A percentile compares a stretch with the other conserved stretches of the same genome.
phyloP scores from a whole-genome alignment of 2,329 filamentous ascomycete genomes.

The Ascochyta clinopodiicola region DNA sequence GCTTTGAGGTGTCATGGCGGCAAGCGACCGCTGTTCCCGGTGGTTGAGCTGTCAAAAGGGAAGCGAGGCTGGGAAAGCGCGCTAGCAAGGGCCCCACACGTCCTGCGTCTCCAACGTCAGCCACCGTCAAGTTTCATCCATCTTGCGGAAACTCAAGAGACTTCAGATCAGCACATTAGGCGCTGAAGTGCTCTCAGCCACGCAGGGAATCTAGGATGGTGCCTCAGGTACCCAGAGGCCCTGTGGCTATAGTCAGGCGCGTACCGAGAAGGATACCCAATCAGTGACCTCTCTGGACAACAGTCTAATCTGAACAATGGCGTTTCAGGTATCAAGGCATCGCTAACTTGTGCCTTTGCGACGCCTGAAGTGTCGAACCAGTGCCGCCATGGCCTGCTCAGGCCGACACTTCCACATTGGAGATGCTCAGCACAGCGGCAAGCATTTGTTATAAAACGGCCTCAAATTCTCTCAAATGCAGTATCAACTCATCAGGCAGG shows the following conservation, averaged over 20 bases:
- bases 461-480: slow-evolving; percentile 43
- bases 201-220: slow-evolving; percentile 20
- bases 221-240: slow-evolving; percentile 13
- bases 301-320: slow-evolving; percentile 22
- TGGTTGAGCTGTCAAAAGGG: slow-evolving; percentile 11
- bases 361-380: slow-evolving; percentile 43
- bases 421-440: slow-evolving; percentile 23
- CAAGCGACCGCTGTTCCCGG: slow-evolving; percentile 13
- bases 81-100: slow-evolving; percentile 20
- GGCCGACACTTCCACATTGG: slow-evolving; percentile 33
- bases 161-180: slow-evolving; percentile 15
- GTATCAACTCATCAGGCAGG: slow-evolving; percentile 44
- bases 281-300: slow-evolving; percentile 19
- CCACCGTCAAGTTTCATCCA: slow-evolving; percentile 44
- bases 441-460: slow-evolving; percentile 43
- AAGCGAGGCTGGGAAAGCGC: slow-evolving; percentile 4
- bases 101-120: slow-evolving; percentile 30
- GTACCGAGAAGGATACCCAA: slow-evolving; percentile 30
- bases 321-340: slow-evolving; percentile 26
- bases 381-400: slow-evolving; percentile 41
- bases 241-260: slow-evolving; percentile 39
- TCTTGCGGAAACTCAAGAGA: slow-evolving; percentile 35
- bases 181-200: slow-evolving; percentile 32
- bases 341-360: slow-evolving; percentile 38
- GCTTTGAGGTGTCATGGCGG: slow-evolving; percentile 16